Conservation (phyloP, 1,284 basidiomycete species). For the Coniferiporia sulphurascens region DNA sequence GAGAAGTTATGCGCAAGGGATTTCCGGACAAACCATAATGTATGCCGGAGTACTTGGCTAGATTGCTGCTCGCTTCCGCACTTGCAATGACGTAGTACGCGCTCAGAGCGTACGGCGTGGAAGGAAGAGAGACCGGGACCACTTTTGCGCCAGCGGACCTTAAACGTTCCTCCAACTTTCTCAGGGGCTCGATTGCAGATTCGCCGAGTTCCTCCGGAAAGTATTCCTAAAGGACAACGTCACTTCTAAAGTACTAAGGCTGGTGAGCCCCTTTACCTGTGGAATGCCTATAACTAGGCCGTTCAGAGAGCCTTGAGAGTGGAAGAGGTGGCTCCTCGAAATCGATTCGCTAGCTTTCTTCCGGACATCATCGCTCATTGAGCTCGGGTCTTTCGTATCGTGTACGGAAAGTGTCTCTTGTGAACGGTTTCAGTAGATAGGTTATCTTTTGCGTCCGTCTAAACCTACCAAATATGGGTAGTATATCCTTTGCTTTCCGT, state of each 20-base stretch:
- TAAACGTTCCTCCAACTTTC: constrained; percentile 46
- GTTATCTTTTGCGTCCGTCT: not conserved
- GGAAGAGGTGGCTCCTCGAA: constrained; percentile 10
- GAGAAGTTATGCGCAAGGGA: not conserved
- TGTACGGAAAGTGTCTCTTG: constrained; percentile 60
- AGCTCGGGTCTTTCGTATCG: constrained; percentile 80
- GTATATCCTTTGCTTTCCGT: constrained; percentile 43
- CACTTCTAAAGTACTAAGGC: constrained; percentile 14
- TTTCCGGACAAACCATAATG: constrained; percentile 47
- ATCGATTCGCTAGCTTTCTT: constrained; percentile 24
- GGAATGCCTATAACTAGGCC: constrained; percentile 59
- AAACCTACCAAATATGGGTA: constrained; percentile 59
- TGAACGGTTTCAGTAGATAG: not conserved
- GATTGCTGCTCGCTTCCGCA: constrained; percentile 92
- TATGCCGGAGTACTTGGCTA: constrained; percentile 89
- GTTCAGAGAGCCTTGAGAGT: constrained; percentile 23
- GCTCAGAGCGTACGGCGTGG: constrained; percentile 75
- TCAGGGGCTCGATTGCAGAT: constrained; percentile 43
- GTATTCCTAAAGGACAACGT: constrained; percentile 53
- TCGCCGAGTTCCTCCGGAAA: constrained; percentile 70
- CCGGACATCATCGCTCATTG: constrained; percentile 45
- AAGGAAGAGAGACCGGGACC: constrained; percentile 73
- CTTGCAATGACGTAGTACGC: constrained; percentile 95
- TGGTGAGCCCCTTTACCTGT: constrained; percentile 29
- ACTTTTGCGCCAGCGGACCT: constrained; percentile 62